These are phyloP conservation scores for Leishmania arabica DNA, from an alignment of 208 protist species.

Conservation along the genomic window DNA sequence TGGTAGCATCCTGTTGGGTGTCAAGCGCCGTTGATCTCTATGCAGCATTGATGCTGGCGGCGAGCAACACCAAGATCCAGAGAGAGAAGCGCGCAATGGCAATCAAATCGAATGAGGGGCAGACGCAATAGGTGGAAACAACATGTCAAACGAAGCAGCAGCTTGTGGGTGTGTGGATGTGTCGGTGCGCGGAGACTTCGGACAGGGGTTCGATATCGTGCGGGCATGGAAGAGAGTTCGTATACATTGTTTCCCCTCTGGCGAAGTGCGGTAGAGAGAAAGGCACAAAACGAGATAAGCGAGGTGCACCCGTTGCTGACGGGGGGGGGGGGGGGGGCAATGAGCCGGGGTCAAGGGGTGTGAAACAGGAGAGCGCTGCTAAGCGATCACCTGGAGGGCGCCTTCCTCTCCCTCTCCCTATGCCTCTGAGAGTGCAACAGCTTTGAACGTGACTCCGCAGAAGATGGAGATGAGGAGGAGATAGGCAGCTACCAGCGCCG, in stretches of 20 bases:
- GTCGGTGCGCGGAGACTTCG: neutral
- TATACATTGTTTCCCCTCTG: neutral
- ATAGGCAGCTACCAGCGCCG: conserved; percentile 17
- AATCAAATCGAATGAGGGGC: neutral
- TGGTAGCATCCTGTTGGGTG: neutral
- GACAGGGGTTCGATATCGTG: neutral
- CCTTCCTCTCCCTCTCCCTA: neutral
- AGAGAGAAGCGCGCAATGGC: neutral
- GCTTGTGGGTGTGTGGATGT: neutral
- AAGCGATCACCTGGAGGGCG: neutral
- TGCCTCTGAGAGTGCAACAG: neutral
- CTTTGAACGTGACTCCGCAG: conserved; percentile 23
- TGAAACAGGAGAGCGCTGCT: neutral
- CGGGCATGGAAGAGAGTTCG: neutral
- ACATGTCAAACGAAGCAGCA: neutral
- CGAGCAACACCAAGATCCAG: neutral
- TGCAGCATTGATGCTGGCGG: neutral
- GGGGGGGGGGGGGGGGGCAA: too few relatives aligned
- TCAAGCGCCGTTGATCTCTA: neutral
- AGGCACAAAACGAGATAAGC: neutral
- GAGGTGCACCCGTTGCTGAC: neutral
- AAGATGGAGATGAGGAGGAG: conserved; percentile 23
- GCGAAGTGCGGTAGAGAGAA: neutral
- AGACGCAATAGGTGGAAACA: neutral
- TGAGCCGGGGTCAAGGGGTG: neutral